Conservation (phyloP, 2,329 filamentous ascomycete genomes). For the Fusarium sp. region DNA sequence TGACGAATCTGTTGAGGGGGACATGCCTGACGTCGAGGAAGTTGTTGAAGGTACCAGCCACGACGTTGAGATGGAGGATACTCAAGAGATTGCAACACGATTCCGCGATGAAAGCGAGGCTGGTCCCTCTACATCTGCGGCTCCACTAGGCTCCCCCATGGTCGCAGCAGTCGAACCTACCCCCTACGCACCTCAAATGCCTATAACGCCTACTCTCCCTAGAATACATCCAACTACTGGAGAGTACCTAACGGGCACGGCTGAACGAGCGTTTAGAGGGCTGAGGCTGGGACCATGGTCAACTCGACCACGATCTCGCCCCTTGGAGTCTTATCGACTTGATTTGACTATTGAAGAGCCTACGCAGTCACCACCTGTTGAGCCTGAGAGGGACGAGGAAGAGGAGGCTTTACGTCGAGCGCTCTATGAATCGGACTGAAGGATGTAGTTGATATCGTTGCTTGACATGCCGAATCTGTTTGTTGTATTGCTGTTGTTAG, state of each 20-base stretch:
- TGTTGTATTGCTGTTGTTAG: constrained; percentile 4
- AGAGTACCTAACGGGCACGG: neutral
- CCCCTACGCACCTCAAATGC: neutral
- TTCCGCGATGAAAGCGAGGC: neutral
- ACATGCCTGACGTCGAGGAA: neutral
- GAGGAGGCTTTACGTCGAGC: constrained; percentile 1
- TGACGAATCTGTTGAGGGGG: neutral
- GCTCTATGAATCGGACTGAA: constrained; percentile 8
- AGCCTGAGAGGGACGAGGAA: neutral
- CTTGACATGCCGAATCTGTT: neutral
- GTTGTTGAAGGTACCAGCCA: neutral
- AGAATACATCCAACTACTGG: neutral
- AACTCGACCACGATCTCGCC: neutral
- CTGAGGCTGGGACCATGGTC: neutral
- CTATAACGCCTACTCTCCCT: neutral
- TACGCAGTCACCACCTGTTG: neutral
- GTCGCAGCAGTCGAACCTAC: neutral
- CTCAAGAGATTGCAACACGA: constrained; percentile 2
- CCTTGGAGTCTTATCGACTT: neutral
- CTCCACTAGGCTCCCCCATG: constrained; percentile 12
- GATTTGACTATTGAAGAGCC: constrained; percentile 14
- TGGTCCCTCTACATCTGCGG: neutral
- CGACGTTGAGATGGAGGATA: constrained; percentile 17
- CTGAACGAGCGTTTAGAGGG: neutral
- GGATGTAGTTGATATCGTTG: neutral